Evolutionary conservation across 73 alveolate genomes (phyloP), one percentile per base, ranked within the genome.

Genomic region (Paramecium tetraurelia): DNA sequence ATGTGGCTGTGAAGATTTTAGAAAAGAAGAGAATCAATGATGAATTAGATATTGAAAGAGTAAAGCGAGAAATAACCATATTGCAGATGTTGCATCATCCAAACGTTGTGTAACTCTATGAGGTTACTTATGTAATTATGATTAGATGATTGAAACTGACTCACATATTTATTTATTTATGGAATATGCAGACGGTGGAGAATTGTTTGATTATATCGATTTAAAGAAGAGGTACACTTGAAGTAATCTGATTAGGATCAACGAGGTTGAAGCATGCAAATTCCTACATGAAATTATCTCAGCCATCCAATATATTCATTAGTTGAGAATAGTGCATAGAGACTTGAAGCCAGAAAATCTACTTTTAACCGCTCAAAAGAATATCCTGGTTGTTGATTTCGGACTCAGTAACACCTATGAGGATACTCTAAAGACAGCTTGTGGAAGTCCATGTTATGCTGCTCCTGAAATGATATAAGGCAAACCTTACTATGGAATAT

Each of bases 391-490:
- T 48, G 98, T 97, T 24, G 99, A 97, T 94, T 97, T 97, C 86
- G 99, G 99, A 11, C 95, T 97, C 27, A 94, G 98, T 93, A 95
- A 93, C 85, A 93, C 96, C 76, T 96, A 96, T 75, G 96, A 95
- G 71, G 95, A 93, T 8, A 83, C 90, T 7, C 90, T 96, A 38
- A 95, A 95, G 75, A 95, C 97, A 44, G 98, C 98, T 16, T 97
- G 99, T 86, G 99, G 99, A 8, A 95, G 98, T 12, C 99, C 99
- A 0, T 97, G 98, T 48, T 97, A 97, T 92, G 99, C 99, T 31
- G 98, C 99, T 14, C 99, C 99, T 8, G 99, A 97, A 90, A 95
- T 96, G 98, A 92, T 96, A 43, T 94, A 96, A 18, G 99, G 99
- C 31, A 92, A 96, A 58, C 93, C 94, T 9, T 96, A 96, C 89